A percentile compares a stretch with the other conserved stretches of the same genome.
Evolutionary conservation across 179 eudicot genomes (phyloP).

Genomic region (Beta lomatogona): DNA sequence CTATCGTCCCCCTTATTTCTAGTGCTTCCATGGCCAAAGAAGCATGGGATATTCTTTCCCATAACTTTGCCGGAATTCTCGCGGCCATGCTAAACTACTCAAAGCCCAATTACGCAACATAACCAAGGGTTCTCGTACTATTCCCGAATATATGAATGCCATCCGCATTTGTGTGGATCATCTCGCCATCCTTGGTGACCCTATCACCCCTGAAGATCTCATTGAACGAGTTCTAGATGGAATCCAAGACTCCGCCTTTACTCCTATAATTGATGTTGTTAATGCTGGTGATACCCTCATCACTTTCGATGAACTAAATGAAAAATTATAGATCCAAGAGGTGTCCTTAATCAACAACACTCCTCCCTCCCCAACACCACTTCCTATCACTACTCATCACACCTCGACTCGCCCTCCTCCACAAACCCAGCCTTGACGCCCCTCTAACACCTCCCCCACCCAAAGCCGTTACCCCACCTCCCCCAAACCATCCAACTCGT

Average conservation of each 20-base stretch:
- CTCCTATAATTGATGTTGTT: not conserved
- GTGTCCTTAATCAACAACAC: too few species aligned
- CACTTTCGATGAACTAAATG: too few species aligned
- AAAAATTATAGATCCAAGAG: too few species aligned
- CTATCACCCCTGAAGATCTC: not conserved
- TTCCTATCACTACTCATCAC: too few species aligned
- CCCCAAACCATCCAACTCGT: too few species aligned
- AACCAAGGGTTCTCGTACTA: not conserved
- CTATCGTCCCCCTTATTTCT: not conserved
- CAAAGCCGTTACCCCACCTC: too few species aligned
- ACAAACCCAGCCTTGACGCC: too few species aligned
- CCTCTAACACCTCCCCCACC: too few species aligned
- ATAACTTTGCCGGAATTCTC: not conserved
- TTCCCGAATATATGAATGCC: not conserved
- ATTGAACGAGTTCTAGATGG: not conserved
- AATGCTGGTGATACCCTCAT: too few species aligned
- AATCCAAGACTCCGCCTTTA: not conserved
- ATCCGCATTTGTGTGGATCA: not conserved
- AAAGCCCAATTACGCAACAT: not conserved
- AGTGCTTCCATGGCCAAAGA: not conserved
- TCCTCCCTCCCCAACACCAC: too few species aligned
- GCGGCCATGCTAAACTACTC: constrained; percentile 5
- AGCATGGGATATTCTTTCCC: not conserved
- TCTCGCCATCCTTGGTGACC: not conserved
- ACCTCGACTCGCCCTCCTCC: too few species aligned